Evolutionary conservation across 2,329 filamentous ascomycete genomes (phyloP), one percentile per base, ranked within the genome.

Genomic region (Xylariaceae sp.): DNA sequence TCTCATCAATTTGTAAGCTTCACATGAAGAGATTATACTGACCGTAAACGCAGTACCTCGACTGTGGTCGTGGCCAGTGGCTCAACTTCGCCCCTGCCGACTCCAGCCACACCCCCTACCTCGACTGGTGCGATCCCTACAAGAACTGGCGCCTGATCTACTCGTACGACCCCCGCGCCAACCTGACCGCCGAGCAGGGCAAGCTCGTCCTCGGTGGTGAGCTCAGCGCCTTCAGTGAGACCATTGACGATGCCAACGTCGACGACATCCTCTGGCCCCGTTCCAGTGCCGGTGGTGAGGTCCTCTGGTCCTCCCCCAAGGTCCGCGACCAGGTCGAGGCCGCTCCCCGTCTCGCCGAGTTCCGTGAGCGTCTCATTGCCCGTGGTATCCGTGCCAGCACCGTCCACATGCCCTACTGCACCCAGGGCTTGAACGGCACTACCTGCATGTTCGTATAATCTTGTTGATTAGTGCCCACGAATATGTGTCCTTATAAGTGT

Each of bases 91-190:
- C 77, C 58, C 84, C 84, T 17, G 74, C 73, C 1, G 74, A 80
- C 13, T 81, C 64, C 65, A 77, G 15, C 63, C 68, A 76, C 74
- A 90, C 82, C 71, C 90, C 90, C 0, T 96, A 89, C 77, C 75
- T 78, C 60, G 90, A 95, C 76, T 96, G 92, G 82, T 96, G 91
- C 75, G 77, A 78, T 0, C 92, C 92, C 1, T 80, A 80, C 70
- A 91, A 96, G 77, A 89, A 83, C 75, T 96, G 92, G 92, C 83
- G 85, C 5, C 78, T 90, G 34, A 81, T 93, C 60, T 96, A 96
- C 78, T 83, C 85, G 17, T 89, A 93, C 73, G 87, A 96, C 70
- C 91, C 91, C 0, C 76, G 86, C 2, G 79, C 76, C 2, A 83
- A 83, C 51, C 78, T 96, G 3, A 82, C 87, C 0, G 75, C 74